Conservation (phyloP, 495 filamentous ascomycete species). For the Aspergillus indologenus region DNA sequence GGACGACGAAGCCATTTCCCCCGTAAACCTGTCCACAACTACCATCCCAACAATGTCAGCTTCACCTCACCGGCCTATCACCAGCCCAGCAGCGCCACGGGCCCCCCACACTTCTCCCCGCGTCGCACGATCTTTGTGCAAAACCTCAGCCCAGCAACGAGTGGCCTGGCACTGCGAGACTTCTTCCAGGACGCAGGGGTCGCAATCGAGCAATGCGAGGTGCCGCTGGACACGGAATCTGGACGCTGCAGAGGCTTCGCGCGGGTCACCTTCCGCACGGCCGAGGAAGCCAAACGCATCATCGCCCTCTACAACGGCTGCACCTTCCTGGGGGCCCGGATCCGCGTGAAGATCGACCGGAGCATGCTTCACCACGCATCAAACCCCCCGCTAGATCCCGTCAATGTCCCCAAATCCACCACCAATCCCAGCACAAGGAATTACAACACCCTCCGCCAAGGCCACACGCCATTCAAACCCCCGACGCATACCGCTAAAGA, state of each 20-base stretch:
- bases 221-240: conserved; percentile 15
- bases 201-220: conserved; percentile 31
- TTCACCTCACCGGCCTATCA: conserved; percentile 10
- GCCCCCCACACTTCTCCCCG: conserved; percentile 6
- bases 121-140: conserved; percentile 30
- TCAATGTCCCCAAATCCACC: neutral
- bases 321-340: conserved; percentile 30
- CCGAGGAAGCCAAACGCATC: conserved; percentile 36
- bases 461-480: too few species aligned
- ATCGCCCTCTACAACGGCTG: conserved; percentile 32
- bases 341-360: conserved; percentile 29
- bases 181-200: conserved; percentile 24
- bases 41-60: conserved; percentile 11
- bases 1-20: neutral
- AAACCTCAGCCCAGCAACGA: conserved; percentile 29
- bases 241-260: conserved; percentile 25
- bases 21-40: conserved; percentile 6
- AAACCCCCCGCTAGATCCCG: too few species aligned
- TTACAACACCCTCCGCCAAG: too few species aligned
- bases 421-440: neutral
- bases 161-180: conserved; percentile 20
- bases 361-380: conserved; percentile 7
- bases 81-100: conserved; percentile 3
- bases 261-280: conserved; percentile 30
- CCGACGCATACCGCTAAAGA: too few species aligned